Evolutionary conservation across 164 flowering plant species (phyloP), one percentile per base, ranked within the genome.

Genomic region (Vitis amurensis): DNA sequence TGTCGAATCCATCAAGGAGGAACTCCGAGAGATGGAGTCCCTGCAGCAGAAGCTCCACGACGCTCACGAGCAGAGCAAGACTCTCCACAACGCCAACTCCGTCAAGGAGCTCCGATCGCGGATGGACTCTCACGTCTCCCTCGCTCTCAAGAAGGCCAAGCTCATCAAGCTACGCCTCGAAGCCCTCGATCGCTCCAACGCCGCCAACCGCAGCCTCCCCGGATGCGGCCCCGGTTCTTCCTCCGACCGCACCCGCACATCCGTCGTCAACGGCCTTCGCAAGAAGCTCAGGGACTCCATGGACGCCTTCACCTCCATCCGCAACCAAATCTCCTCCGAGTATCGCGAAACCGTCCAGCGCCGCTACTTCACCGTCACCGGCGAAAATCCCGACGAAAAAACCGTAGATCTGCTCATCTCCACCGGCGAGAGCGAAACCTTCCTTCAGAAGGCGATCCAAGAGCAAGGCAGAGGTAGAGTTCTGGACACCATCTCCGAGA

Each of bases 191-290:
- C 82, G 89, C 6, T 77, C 91, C 75, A 92, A 92, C 80, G 88
- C 87, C 17, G 90, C 87, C 12, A 86, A 83, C 27, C 83, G 91
- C 48, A 81, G 73, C 62, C 58, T 86, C 8, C 86, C 92, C 4
- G 92, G 87, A 2, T 89, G 93, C 64, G 97, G 97, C 2, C 97
- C 93, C 0, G 97, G 97, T 0, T 85, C 89, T 17, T 87, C 95
- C 0, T 85, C 97, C 1, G 97, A 90, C 17, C 83, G 97, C 10
- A 90, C 95, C 1, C 71, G 97, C 51, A 85, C 91, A 3, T 86
- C 93, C 0, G 81, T 92, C 51, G 87, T 89, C 71, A 84, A 71
- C 68, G 92, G 92, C 0, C 78, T 88, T 10, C 72, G 88, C 68
- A 89, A 85, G 77, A 88, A 87, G 70, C 77, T 92, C 9, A 78